Conservation (phyloP, 139 green algal genomes). For the Parachlorella kessleri region DNA sequence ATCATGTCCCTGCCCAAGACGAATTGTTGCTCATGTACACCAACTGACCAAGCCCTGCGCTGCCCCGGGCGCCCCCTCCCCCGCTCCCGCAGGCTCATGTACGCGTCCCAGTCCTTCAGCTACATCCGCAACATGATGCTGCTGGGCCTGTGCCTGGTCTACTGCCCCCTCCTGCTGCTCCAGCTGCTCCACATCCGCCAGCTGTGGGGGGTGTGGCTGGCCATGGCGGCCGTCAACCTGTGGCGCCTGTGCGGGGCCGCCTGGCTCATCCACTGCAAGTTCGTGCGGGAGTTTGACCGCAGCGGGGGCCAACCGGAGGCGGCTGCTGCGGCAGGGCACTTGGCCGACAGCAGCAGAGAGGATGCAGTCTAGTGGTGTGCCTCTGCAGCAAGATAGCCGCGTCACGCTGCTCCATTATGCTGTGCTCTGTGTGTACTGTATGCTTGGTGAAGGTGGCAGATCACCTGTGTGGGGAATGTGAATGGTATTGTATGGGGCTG, state of each 20-base stretch:
- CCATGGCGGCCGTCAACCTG: constrained; percentile 60
- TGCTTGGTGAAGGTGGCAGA: too few relatives aligned
- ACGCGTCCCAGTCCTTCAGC: constrained; percentile 59
- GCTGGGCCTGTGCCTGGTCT: constrained; percentile 55
- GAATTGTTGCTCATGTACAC: too few relatives aligned
- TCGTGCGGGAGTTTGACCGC: constrained; percentile 22
- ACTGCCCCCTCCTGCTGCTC: constrained; percentile 43
- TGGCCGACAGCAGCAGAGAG: neutral
- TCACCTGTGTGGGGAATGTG: too few relatives aligned
- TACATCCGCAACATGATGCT: constrained; percentile 56
- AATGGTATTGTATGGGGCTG: too few relatives aligned
- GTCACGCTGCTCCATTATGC: too few relatives aligned
- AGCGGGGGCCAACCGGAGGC: neutral
- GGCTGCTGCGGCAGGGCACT: neutral
- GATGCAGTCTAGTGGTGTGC: too few relatives aligned
- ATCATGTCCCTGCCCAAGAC: neutral
- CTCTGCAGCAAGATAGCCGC: too few relatives aligned
- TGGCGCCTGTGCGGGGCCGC: constrained; percentile 49
- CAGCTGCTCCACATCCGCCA: constrained; percentile 20
- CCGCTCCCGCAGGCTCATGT: constrained; percentile 42
- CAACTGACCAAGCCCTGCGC: too few relatives aligned
- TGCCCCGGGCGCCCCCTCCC: too few relatives aligned
- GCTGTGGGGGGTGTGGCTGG: constrained; percentile 50
- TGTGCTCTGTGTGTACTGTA: too few relatives aligned
- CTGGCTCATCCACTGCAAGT: constrained; percentile 53